Base-by-base conservation (phyloP, 2,329 filamentous ascomycete species). In the Trichoderma semiorbis region DNA sequence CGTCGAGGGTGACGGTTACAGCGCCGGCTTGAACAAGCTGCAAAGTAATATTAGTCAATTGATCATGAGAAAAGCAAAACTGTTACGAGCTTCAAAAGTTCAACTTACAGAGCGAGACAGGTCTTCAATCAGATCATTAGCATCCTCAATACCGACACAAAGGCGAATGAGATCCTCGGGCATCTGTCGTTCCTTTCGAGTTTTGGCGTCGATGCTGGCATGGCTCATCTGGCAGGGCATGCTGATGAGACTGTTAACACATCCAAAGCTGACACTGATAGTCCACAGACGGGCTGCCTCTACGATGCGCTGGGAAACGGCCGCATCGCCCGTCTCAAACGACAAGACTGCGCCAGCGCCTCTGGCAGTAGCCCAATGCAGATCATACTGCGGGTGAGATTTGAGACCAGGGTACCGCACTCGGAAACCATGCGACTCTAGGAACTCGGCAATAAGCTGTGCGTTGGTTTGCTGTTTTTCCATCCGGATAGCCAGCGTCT, bases 141-240 rank as follows among this genome's bases (percentile, higher is more conserved):
- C 89, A 81, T 99, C 96, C 81, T 99, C 96, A 78, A 99, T 99
- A 60, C 96, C 96, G 58, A 99, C 94, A 79, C 96, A 99, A 70
- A 99, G 83, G 70, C 96, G 89, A 77, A 99, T 98, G 73, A 99
- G 92, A 80, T 99, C 96, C 83, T 99, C 96, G 12, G 96, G 96
- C 90, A 99, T 92, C 75, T 95, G 91, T 74, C 95, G 89, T 83
- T 97, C 94, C 77, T 90, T 87, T 76, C 96, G 87, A 67, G 95
- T 98, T 85, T 97, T 97, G 72, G 94, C 93, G 79, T 98, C 96
- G 78, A 99, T 99, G 80, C 94, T 97, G 50, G 96, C 96, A 83
- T 99, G 96, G 83, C 95, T 98, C 97, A 99, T 99, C 78, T 95
- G 94, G 84, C 96, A 99, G 10, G 96, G 95, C 95, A 99, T 98